These are phyloP conservation scores for Fusarium succisae DNA, from an alignment of 2,329 filamentous ascomycete genomes.

Conservation along the genomic window DNA sequence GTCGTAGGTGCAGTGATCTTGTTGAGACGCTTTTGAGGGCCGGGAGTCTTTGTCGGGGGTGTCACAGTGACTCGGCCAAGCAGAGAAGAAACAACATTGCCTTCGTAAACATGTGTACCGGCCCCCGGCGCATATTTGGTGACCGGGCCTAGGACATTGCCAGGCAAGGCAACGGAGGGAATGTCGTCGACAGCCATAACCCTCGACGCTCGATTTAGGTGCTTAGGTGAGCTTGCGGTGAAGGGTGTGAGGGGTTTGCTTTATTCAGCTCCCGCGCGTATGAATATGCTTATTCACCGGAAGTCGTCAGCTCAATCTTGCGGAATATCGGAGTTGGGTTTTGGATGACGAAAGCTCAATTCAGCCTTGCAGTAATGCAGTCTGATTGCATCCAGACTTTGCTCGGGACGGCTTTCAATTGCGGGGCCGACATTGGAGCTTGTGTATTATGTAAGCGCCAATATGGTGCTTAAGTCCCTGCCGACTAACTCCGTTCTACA, in stretches of 20 bases:
- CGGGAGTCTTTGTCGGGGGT: slow-evolving; percentile 56
- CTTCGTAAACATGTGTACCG: slow-evolving; percentile 83
- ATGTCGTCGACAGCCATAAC: slow-evolving; percentile 47
- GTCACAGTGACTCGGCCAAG: slow-evolving; percentile 74
- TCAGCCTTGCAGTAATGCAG: slow-evolving; percentile 28
- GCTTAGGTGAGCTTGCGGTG: slow-evolving; percentile 23
- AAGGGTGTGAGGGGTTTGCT: neutral
- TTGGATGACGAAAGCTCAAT: slow-evolving; percentile 19
- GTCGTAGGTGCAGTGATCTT: slow-evolving; percentile 61
- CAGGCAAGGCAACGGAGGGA: slow-evolving; percentile 77
- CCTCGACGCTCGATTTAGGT: neutral
- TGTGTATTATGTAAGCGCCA: slow-evolving; percentile 29
- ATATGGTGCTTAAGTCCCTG: slow-evolving; percentile 36
- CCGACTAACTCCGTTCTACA: slow-evolving; percentile 41
- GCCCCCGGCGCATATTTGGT: slow-evolving; percentile 76
- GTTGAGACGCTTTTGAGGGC: slow-evolving; percentile 67
- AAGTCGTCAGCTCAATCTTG: slow-evolving; percentile 11
- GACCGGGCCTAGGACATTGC: slow-evolving; percentile 77
- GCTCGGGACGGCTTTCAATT: slow-evolving; percentile 15
- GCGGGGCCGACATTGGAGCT: slow-evolving; percentile 24
- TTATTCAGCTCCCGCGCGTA: slow-evolving; percentile 7
- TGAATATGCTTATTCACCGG: slow-evolving; percentile 8
- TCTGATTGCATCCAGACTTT: neutral
- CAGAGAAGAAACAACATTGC: slow-evolving; percentile 82
- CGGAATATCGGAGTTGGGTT: neutral